Base-by-base conservation (phyloP, 331 rosid species). In the Prunus yedoensis region DNA sequence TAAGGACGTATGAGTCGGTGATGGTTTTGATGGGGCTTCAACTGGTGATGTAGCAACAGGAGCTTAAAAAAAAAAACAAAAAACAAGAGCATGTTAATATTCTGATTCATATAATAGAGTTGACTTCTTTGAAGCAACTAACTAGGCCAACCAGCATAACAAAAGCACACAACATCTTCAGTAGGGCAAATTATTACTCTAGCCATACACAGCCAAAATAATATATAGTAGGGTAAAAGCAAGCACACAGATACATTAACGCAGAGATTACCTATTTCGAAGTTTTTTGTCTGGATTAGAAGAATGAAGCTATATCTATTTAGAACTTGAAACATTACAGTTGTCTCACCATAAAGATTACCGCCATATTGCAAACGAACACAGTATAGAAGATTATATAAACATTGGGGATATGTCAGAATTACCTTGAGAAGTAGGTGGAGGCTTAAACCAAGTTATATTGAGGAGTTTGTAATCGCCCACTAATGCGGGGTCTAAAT, bases 391-490 rank as follows among this genome's bases (percentile, higher is more conserved):
- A 28, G 43, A 51, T 18, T 69, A 57, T 68, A 27, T 27, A 50
- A 30, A n/a, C 16, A 25, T 7, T 1, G 18, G 21, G 16, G 54
- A 43, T 27, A 73, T 43, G 21, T 30, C 63, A 74, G 76, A 85
- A 43, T 66, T 84, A 90, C 99, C 99, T 78, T 63, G 89, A 77
- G 98, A 85, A 70, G 85, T 88, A 47, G 90, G 89, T 8, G 93
- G 96, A 74, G 97, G 88, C 87, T 82, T 69, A 78, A 88, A 92
- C 97, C 97, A 94, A 49, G 99, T 92, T 41, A 94, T 57, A 61
- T 92, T 92, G 79, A 92, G 91, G 83, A 94, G 87, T 58, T 47
- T 79, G 86, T 90, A 94, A 82, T 89, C 93, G 2, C 97, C 97
- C 76, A 92, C 96, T 59, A 89, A 82, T 75, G 81, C 81, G 60